Base-by-base conservation (phyloP, 306 rosid species). In the Trifolium subterraneum region DNA sequence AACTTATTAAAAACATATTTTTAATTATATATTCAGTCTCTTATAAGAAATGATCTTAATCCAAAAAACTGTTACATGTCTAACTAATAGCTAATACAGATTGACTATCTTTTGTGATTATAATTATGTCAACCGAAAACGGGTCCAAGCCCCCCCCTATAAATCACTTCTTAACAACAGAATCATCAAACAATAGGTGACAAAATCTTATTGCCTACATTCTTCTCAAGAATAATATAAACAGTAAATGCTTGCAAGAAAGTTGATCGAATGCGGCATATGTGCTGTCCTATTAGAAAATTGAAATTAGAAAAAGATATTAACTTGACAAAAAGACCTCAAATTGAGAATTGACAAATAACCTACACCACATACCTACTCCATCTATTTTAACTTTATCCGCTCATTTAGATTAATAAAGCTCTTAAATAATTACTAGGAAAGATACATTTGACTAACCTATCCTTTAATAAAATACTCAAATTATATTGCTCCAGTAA, bases 331-430 rank as follows among this genome's bases (percentile, higher is more conserved):
- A 61, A 27, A 35, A 27, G 6, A 56, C 50, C 68, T 25, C 51
- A 41, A 44, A 51, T 29, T 42, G 41, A 52, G 45, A 71, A 72
- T 42, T 33, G 75, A 77, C 59, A 27, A 59, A 72, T 81, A 38
- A 52, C 38, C 67, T 65, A 14, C 33, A 61, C 25, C 51, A 55
- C 27, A 36, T 45, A 56, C 54, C 13, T 64, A 50, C 54, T 61
- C 29, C 16, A 42, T 27, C 25, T 27, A 68, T 54, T 74, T 55
- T 64, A 64, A 64, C 8, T 64, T 50, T 50, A 50, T 15, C 48
- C 55, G 25, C 52, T 33, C 27, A 50, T 16, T 14, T 64, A 27
- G 42, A 35, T 50, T 25, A 48, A 36, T 15, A 64, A 38, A 23
- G 48, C 25, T 68, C 16, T 66, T 7, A 42, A 54, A 54, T 66